A percentile compares a stretch with the other conserved stretches of the same genome.
Evolutionary conservation across 371 early-diverging fungal species (phyloP).

Genomic region (Circinella minor): DNA sequence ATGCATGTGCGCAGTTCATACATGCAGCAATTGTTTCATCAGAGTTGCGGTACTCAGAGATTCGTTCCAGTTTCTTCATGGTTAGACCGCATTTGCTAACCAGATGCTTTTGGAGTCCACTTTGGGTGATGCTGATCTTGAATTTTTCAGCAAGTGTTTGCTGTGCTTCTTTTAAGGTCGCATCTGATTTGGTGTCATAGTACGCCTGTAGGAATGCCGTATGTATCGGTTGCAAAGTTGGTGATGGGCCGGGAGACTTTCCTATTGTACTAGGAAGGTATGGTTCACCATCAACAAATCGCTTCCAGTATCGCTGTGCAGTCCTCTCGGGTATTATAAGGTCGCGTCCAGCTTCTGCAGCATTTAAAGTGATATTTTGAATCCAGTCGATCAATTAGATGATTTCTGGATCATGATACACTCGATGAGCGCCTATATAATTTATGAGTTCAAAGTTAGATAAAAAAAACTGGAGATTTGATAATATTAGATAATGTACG

Average conservation of each 20-base stretch:
- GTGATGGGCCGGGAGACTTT: neutral
- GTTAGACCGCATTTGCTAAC: constrained; percentile 18
- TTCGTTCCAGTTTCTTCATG: constrained; percentile 26
- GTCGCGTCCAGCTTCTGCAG: no score
- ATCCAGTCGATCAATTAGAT: no score
- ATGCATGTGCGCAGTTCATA: neutral
- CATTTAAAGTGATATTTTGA: no score
- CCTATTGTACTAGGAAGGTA: neutral
- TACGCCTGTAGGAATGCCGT: neutral
- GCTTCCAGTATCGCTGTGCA: neutral
- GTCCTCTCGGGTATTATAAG: neutral
- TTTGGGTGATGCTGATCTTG: constrained; percentile 9
- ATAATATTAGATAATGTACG: no score
- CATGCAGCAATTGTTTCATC: neutral
- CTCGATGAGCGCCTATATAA: no score
- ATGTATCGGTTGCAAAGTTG: neutral
- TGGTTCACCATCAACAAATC: neutral
- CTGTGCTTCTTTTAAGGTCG: constrained; percentile 18
- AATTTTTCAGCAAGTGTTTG: neutral
- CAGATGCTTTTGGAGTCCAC: constrained; percentile 20
- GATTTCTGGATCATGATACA: no score
- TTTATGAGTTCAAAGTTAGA: no score
- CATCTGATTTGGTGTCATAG: neutral
- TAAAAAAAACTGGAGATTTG: no score
- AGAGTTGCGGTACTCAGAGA: neutral